Base-by-base conservation (phyloP, 495 filamentous ascomycete species). In the Aspergillus baeticus region DNA sequence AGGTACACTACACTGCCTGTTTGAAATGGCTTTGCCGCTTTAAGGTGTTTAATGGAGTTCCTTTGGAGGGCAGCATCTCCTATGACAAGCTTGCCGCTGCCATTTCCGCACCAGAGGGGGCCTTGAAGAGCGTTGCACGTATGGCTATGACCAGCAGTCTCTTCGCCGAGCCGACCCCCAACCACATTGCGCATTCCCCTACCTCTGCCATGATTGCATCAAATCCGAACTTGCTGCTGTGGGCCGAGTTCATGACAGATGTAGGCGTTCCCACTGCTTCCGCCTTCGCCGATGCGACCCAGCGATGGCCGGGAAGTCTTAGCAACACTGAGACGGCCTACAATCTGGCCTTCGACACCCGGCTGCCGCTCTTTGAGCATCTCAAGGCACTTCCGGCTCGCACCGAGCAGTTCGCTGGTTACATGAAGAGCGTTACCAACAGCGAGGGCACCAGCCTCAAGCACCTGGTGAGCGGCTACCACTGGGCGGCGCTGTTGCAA, bases 81-180 rank as follows among this genome's bases (percentile, higher is more conserved):
- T 75, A 73, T 47, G 44, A 33, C 6, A 58, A 64, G 10, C 43
- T 75, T 15, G 69, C 72, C 7, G 26, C 29, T 1, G 23, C 22
- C 0, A 64, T 66, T 11, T 33, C 56, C 3, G 68, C 70, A 1
- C 60, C 72, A 5, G 58, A 61, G 18, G 10, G 13, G 5, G 59
- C 48, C 18, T 59, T 75, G 14, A 66, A 66, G 33, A 64, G 43
- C 37, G 54, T 75, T 4, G 38, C 50, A 0, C 67, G 72, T 7
- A 75, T 75, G 72, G 70, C 64, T 8, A 72, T 75, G 63, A 70
- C 68, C 1, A 65, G 31, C 38, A 44, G 44, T 10, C 21, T 75
- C 10, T 66, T 76, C 41, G 14, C 33, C 21, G 69, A 72, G 47
- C 49, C 57, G 2, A n/a, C 22, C 8, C 48, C 57, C n/a, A 44